These are phyloP conservation scores for Zygosaccharomyces pseudorouxii DNA, from an alignment of 805 yeast genomes.

Conservation along the genomic window DNA sequence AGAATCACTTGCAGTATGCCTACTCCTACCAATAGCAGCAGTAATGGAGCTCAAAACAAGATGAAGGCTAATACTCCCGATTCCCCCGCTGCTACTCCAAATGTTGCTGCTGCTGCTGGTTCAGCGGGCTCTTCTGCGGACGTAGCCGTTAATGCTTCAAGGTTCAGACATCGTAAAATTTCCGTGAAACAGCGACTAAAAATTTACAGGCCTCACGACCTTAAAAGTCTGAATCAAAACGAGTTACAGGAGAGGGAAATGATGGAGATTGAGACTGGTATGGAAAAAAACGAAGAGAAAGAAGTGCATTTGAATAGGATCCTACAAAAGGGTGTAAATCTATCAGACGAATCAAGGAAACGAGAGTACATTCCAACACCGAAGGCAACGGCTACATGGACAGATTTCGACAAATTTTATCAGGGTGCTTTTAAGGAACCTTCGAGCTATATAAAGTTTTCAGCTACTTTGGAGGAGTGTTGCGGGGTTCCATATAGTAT, in stretches of 20 bases:
- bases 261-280: conserved; percentile 93
- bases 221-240: conserved; percentile 68
- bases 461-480: conserved; percentile 95
- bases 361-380: conserved; percentile 86
- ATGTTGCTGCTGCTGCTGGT: conserved; percentile 7
- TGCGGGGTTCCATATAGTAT: conserved; percentile 79
- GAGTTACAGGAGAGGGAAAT: conserved; percentile 66
- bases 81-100: conserved; percentile 2
- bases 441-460: conserved; percentile 74
- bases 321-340: conserved; percentile 51
- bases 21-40: conserved; percentile 12
- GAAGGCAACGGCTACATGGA: conserved; percentile 82
- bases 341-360: conserved; percentile 40
- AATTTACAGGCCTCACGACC: conserved; percentile 69
- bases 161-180: conserved; percentile 92
- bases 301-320: conserved; percentile 94
- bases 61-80: conserved; percentile 5
- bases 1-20: conserved; percentile 11
- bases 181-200: conserved; percentile 84
- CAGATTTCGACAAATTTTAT: conserved; percentile 70
- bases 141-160: conserved; percentile 46
- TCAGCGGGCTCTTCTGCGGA: conserved; percentile 10
- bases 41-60: conserved; percentile 7
- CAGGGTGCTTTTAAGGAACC: conserved; percentile 65
- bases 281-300: conserved; percentile 94